Percentiles rank a stretch among this genome's conserved stretches.
These are phyloP conservation scores for Trichoderma parareesei DNA, from an alignment of 495 filamentous ascomycete species.

Conservation along the genomic window DNA sequence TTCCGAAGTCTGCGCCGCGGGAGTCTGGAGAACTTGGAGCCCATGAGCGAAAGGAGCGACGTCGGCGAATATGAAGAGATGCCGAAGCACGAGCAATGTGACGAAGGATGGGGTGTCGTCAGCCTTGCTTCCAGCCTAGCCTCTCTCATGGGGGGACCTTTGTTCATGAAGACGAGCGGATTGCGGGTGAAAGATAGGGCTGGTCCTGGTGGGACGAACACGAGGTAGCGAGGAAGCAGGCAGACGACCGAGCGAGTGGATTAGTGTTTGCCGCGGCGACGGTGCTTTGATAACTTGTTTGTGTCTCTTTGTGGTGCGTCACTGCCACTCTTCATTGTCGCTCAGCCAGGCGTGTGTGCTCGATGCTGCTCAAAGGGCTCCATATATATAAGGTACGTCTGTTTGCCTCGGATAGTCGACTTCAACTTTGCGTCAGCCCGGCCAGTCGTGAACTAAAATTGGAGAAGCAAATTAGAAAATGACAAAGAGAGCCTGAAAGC, in stretches of 20 bases:
- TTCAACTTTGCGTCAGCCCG: too few species aligned
- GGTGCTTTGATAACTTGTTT: too few species aligned
- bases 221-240: background rate
- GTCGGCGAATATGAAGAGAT: background rate
- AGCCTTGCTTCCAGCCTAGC: background rate
- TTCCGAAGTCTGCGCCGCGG: background rate
- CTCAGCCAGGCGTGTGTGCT: too few species aligned
- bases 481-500: too few species aligned
- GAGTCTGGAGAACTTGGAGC: background rate
- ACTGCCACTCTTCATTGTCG: too few species aligned
- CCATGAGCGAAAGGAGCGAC: background rate
- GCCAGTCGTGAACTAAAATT: too few species aligned
- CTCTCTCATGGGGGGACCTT: background rate
- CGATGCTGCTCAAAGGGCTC: too few species aligned
- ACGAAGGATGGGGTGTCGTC: background rate
- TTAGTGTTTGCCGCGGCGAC: background rate
- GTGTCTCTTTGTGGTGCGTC: too few species aligned
- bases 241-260: background rate
- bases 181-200: background rate
- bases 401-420: too few species aligned
- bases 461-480: too few species aligned
- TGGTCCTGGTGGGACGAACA: background rate
- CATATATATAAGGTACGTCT: too few species aligned
- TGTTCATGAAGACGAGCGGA: background rate
- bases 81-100: constrained; percentile 3